These are phyloP conservation scores for Elsinoe australis DNA, from an alignment of 2,329 filamentous ascomycete genomes.

Conservation along the genomic window DNA sequence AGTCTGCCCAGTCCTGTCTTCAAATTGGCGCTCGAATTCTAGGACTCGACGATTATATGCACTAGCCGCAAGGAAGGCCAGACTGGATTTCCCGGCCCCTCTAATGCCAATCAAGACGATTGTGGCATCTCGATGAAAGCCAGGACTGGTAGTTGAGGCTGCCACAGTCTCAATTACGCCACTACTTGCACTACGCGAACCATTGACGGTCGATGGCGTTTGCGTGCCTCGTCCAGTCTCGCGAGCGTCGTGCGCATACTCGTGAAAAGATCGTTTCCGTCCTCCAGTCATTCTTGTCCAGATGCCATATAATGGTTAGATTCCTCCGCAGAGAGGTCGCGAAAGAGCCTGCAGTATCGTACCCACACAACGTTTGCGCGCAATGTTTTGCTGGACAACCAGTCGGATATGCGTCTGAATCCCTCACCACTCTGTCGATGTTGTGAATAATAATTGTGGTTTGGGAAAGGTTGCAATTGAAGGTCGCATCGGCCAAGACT, in stretches of 20 bases:
- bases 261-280: conserved; percentile 16
- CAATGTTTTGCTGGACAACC: no score
- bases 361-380: no score
- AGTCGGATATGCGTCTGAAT: no score
- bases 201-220: not conserved
- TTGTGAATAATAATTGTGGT: no score
- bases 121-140: conserved; percentile 56
- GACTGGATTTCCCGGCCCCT: conserved; percentile 66
- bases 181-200: not conserved
- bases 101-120: conserved; percentile 66
- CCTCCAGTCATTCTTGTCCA: conserved; percentile 4
- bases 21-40: conserved; percentile 62
- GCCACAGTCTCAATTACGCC: not conserved
- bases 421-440: no score
- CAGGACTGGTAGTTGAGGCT: conserved; percentile 23
- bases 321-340: no score
- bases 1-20: conserved; percentile 54
- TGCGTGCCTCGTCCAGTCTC: not conserved
- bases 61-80: conserved; percentile 67
- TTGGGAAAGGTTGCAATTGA: not conserved
- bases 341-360: no score
- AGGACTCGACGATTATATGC: conserved; percentile 61
- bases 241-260: conserved; percentile 15
- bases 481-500: not conserved
- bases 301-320: no score